A percentile compares a stretch with the other conserved stretches of the same genome.
Conservation (phyloP, 2,329 filamentous ascomycete species). For the Aspergillus calidoustus region DNA sequence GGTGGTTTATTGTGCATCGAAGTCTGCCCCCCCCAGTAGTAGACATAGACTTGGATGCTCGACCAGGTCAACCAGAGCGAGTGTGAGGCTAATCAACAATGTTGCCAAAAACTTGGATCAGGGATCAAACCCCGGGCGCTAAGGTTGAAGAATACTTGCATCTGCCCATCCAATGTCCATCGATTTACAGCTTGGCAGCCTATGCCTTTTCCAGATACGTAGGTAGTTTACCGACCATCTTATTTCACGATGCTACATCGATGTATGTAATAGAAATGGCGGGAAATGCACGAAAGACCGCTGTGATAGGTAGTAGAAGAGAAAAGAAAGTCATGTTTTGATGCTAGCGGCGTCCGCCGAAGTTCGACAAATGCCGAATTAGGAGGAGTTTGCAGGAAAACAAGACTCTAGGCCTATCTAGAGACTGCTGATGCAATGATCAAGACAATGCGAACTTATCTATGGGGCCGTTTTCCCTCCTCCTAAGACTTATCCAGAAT, state of each 20-base stretch:
- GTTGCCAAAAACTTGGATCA: no score
- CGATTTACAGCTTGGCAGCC: no score
- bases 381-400: background rate
- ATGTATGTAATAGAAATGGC: no score
- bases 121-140: no score
- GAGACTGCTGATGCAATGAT: background rate
- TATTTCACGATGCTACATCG: no score
- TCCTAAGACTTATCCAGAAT: conserved; percentile 2
- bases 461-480: background rate
- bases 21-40: no score
- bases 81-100: no score
- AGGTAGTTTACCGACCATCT: no score
- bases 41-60: no score
- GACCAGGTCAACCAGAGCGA: no score
- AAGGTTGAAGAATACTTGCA: background rate
- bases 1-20: no score
- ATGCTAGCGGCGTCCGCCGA: background rate
- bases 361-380: background rate
- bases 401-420: background rate
- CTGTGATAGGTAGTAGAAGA: background rate
- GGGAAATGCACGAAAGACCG: background rate
- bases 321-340: background rate
- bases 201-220: no score
- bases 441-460: background rate
- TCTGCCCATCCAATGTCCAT: background rate